A percentile compares a stretch with the other conserved stretches of the same genome.
Evolutionary conservation across 192 early-diverging fungal genomes (phyloP).

Genomic region (Rhizophlyctis rosea): DNA sequence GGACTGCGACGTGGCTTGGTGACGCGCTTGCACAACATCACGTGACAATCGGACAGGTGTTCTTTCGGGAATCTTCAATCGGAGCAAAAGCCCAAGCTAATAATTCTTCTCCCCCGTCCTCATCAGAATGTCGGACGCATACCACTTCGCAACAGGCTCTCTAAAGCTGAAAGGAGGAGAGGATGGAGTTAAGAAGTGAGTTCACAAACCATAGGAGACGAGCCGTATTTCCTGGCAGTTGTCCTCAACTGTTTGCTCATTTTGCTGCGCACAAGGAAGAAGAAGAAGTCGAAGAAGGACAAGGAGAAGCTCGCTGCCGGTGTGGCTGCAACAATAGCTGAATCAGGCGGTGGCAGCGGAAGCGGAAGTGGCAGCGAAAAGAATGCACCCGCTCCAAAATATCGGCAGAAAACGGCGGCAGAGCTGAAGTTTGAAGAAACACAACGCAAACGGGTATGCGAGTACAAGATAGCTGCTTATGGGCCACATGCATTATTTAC

Average conservation of each 20-base stretch:
- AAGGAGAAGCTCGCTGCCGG: constrained; percentile 41
- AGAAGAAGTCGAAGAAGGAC: constrained; percentile 41
- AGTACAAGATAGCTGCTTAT: too few species aligned
- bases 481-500: not conserved
- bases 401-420: constrained; percentile 59
- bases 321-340: constrained; percentile 16
- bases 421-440: constrained; percentile 71
- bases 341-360: not conserved
- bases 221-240: constrained; percentile 5
- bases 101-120: too few species aligned
- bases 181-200: constrained; percentile 48
- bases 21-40: too few species aligned
- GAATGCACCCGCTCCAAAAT: not conserved
- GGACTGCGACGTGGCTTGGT: too few species aligned
- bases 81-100: too few species aligned
- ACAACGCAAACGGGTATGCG: constrained; percentile 58
- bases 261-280: constrained; percentile 1
- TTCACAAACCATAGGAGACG: not conserved
- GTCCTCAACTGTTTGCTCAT: not conserved
- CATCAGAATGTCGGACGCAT: too few species aligned
- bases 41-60: too few species aligned
- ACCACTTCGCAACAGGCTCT: constrained; percentile 53
- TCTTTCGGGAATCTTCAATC: too few species aligned
- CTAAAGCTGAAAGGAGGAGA: constrained; percentile 61
- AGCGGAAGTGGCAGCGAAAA: not conserved